These are phyloP conservation scores for Sugiyamaella americana DNA, from an alignment of 805 yeast species.

Conservation along the genomic window DNA sequence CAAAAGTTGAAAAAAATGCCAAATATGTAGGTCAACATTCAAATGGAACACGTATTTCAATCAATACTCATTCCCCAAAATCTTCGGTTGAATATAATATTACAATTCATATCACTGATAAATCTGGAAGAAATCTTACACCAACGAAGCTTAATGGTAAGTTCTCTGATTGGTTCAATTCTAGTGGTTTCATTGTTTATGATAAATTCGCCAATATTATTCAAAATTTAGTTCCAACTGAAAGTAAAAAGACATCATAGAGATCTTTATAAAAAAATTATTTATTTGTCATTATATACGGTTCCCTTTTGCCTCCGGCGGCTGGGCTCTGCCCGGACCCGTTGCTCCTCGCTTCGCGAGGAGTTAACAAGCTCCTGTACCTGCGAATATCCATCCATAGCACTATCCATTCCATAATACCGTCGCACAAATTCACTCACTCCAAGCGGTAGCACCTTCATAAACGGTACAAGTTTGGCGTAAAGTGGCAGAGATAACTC, in stretches of 20 bases:
- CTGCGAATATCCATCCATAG: slow-evolving; percentile 11
- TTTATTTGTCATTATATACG: not conserved
- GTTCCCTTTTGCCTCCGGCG: not conserved
- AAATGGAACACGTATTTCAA: slow-evolving; percentile 3
- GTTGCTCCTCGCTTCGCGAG: not conserved
- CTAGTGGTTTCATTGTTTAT: slow-evolving; percentile 21
- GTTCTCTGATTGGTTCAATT: slow-evolving; percentile 23
- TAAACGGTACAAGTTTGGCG: slow-evolving; percentile 12
- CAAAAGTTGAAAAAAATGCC: slow-evolving; percentile 24
- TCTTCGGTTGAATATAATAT: slow-evolving; percentile 19
- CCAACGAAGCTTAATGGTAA: slow-evolving; percentile 4
- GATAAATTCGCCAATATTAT: slow-evolving; percentile 13
- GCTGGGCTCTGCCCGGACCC: not conserved
- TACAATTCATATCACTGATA: slow-evolving; percentile 13
- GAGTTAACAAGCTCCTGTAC: not conserved
- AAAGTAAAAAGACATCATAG: not conserved
- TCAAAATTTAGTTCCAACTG: not conserved
- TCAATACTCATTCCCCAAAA: slow-evolving; percentile 8
- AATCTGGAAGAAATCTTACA: slow-evolving; percentile 9
- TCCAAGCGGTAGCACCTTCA: slow-evolving; percentile 13
- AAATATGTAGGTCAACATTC: slow-evolving; percentile 26
- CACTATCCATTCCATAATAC: slow-evolving; percentile 17
- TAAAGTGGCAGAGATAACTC: slow-evolving; percentile 19
- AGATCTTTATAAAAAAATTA: not conserved
- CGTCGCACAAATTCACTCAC: slow-evolving; percentile 12